Conservation (phyloP, 202 grass and related monocot species). For the Cymbopogon flexuosus region DNA sequence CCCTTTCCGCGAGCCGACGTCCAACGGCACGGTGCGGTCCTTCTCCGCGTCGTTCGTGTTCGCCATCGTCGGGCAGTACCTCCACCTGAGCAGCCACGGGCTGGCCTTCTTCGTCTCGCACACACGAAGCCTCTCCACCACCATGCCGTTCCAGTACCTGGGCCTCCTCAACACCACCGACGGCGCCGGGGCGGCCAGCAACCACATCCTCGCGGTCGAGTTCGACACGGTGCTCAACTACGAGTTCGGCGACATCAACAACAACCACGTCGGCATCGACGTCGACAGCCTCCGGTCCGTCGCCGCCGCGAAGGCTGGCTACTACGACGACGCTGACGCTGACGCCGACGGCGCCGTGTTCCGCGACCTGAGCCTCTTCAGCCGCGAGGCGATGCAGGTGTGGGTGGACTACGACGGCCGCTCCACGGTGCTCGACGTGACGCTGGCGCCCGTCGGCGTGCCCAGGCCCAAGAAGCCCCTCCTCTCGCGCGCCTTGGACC, state of each 20-base stretch:
- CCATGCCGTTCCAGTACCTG: background rate
- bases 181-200: background rate
- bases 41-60: background rate
- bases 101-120: background rate
- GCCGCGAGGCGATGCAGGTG: conserved; percentile 28
- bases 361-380: conserved; percentile 21
- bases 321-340: background rate
- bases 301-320: background rate
- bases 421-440: conserved; percentile 39
- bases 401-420: conserved; percentile 33
- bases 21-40: background rate
- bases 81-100: background rate
- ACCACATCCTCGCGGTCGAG: conserved; percentile 21
- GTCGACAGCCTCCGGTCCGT: background rate
- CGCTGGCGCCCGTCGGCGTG: conserved; percentile 34
- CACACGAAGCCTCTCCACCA: background rate
- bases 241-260: background rate
- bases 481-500: conserved; percentile 32
- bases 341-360: background rate
- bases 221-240: background rate
- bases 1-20: background rate
- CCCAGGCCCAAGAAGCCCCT: conserved; percentile 44
- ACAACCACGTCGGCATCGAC: background rate
- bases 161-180: background rate
- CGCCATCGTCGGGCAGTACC: background rate